These are phyloP conservation scores for Yarrowia divulgata DNA, from an alignment of 805 yeast genomes.

Conservation along the genomic window DNA sequence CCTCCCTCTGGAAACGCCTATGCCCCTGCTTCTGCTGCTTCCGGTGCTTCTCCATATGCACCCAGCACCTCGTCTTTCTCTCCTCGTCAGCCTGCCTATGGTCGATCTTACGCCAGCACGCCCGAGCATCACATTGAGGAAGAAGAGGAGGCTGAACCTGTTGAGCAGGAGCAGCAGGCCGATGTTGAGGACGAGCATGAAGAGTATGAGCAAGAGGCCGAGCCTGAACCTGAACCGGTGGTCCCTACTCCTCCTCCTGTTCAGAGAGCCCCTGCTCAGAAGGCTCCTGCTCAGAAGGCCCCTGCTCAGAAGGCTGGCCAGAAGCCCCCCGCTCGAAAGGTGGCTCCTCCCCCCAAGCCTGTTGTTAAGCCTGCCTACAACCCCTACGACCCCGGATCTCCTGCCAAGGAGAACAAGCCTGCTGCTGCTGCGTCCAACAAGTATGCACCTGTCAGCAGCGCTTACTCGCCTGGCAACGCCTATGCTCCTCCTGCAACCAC, in stretches of 20 bases:
- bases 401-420: constrained; percentile 25
- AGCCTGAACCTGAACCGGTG: constrained; percentile 6
- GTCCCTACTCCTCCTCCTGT: constrained; percentile 3
- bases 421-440: constrained; percentile 11
- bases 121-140: constrained; percentile 32
- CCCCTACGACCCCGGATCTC: constrained; percentile 32
- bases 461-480: constrained; percentile 25
- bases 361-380: constrained; percentile 14
- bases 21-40: constrained; percentile 14
- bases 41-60: constrained; percentile 4
- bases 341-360: constrained; percentile 32
- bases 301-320: constrained; percentile 15
- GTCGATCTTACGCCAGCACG: constrained; percentile 32
- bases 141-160: constrained; percentile 15
- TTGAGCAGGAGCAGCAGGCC: constrained; percentile 2
- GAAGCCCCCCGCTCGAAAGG: constrained; percentile 26
- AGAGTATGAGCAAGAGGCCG: constrained; percentile 2
- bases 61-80: constrained; percentile 18
- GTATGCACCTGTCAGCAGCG: constrained; percentile 13
- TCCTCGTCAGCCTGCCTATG: constrained; percentile 26
- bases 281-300: constrained; percentile 1
- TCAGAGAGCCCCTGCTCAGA: neutral
- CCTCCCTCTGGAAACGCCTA: constrained; percentile 20
- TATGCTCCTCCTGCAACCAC: constrained; percentile 13
- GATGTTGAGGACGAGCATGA: neutral